Evolutionary conservation across 495 filamentous ascomycete genomes (phyloP).

Genomic region (Aspergillus taichungensis): DNA sequence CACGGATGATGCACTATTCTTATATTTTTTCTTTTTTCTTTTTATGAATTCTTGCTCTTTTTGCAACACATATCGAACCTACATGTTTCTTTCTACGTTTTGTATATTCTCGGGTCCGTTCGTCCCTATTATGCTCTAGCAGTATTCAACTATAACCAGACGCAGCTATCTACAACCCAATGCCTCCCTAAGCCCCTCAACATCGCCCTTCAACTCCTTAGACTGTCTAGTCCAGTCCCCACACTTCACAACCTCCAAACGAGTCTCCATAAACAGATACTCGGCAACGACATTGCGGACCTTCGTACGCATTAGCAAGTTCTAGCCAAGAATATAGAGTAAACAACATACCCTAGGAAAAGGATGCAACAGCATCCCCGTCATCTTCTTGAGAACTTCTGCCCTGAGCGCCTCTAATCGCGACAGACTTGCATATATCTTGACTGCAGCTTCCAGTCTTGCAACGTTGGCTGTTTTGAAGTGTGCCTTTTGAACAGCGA

Average conservation of each 20-base stretch:
- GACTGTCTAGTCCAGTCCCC: constrained; percentile 36
- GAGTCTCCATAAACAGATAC: constrained; percentile 28
- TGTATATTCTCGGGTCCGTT: background rate
- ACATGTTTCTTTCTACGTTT: constrained; percentile 1
- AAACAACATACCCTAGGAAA: constrained; percentile 47
- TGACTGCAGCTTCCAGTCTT: constrained; percentile 69
- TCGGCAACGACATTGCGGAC: constrained; percentile 31
- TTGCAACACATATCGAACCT: background rate
- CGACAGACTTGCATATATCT: constrained; percentile 62
- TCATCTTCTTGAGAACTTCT: constrained; percentile 48
- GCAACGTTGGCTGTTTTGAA: constrained; percentile 72
- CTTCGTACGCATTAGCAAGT: constrained; percentile 11
- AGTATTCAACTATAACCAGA: background rate
- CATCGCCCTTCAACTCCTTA: constrained; percentile 29
- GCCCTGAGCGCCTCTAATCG: constrained; percentile 24
- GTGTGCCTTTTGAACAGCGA: constrained; percentile 64
- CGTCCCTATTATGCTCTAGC: too few species aligned
- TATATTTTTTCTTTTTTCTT: constrained; percentile 15
- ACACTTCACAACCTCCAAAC: constrained; percentile 23
- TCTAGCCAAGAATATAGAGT: background rate
- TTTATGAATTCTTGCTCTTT: background rate
- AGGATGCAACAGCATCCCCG: constrained; percentile 52
- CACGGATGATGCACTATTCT: constrained; percentile 43
- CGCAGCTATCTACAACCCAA: constrained; percentile 10
- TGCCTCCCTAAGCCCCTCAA: constrained; percentile 20